Percentiles rank a stretch among this genome's conserved stretches.
phyloP scores from a whole-genome alignment of 345 rosid species.

The Eucalyptus viminalis region DNA sequence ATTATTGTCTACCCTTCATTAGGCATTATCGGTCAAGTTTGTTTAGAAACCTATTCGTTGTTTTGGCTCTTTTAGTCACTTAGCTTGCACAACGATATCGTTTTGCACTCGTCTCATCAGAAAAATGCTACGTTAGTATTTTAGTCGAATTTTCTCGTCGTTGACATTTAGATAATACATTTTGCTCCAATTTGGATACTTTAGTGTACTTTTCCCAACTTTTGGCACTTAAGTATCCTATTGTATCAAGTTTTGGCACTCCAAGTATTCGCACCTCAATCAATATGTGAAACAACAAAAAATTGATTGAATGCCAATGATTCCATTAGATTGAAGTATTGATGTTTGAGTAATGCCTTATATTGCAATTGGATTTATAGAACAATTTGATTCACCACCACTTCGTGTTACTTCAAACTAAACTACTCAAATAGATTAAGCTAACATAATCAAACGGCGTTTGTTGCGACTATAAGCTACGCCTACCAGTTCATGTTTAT shows the following conservation, averaged over 20 bases:
- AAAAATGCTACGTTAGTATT: accelerated
- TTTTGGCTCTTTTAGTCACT: too few species aligned
- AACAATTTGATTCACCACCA: background rate
- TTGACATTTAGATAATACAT: too few species aligned
- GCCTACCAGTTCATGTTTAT: background rate
- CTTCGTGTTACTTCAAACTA: background rate
- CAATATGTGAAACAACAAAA: too few species aligned
- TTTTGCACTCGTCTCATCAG: accelerated
- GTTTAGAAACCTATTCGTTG: too few species aligned
- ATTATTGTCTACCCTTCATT: too few species aligned
- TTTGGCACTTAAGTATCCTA: too few species aligned
- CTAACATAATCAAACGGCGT: background rate
- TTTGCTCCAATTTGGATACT: too few species aligned
- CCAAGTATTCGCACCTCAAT: accelerated
- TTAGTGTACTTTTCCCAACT: accelerated
- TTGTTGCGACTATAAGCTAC: background rate
- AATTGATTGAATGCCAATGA: too few species aligned
- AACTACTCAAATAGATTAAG: background rate
- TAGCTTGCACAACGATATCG: accelerated
- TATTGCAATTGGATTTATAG: background rate
- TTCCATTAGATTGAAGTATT: too few species aligned
- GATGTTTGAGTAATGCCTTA: background rate
- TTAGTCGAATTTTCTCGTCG: accelerated
- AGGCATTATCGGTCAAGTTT: too few species aligned
- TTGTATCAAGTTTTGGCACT: too few species aligned